These are phyloP conservation scores for Auxenochlorella pyrenoidosa DNA, from an alignment of 139 green algal species.

Conservation along the genomic window DNA sequence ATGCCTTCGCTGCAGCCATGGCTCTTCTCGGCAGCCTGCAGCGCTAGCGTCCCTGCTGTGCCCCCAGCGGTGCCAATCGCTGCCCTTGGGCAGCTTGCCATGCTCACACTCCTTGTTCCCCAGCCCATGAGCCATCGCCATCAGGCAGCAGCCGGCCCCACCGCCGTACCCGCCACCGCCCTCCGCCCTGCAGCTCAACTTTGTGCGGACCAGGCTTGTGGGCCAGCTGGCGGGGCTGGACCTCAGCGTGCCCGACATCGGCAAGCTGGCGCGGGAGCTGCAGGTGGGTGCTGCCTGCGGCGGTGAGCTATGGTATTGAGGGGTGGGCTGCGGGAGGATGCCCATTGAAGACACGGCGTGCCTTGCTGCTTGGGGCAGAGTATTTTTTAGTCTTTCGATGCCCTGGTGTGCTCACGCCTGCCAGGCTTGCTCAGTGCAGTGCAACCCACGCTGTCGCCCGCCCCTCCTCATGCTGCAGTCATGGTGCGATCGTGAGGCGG, in stretches of 20 bases:
- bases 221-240: constrained; percentile 24
- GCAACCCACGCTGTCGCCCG: too few relatives aligned
- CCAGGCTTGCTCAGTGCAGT: too few relatives aligned
- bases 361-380: too few relatives aligned
- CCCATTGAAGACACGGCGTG: too few relatives aligned
- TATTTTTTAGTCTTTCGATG: not conserved
- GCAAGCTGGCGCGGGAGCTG: constrained; percentile 39
- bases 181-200: constrained; percentile 26
- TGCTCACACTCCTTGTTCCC: too few relatives aligned
- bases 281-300: not conserved
- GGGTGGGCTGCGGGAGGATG: too few relatives aligned
- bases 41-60: not conserved
- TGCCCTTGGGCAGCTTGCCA: too few relatives aligned
- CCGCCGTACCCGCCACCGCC: not conserved
- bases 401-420: not conserved
- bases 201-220: constrained; percentile 11
- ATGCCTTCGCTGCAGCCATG: too few relatives aligned
- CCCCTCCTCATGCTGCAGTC: constrained; percentile 4
- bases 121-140: too few relatives aligned
- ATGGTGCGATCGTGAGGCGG: constrained; percentile 19
- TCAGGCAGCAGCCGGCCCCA: too few relatives aligned
- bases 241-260: constrained; percentile 15
- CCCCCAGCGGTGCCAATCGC: not conserved
- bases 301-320: not conserved
- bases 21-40: not conserved